phyloP scores from a whole-genome alignment of 768 basidiomycete genomes.

The Rhizopogon vinicolor region DNA sequence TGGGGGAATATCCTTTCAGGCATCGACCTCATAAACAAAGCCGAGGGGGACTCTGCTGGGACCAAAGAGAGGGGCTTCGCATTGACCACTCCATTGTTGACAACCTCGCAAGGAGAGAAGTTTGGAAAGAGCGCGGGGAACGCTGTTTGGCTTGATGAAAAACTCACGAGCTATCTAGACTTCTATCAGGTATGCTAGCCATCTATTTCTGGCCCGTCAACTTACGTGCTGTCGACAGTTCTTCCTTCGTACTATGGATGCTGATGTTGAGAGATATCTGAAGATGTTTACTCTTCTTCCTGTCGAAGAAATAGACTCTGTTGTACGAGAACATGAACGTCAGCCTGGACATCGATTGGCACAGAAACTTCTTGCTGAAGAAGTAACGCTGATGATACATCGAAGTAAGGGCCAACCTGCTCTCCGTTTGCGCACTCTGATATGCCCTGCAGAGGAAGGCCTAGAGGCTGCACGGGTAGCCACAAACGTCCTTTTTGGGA shows the following conservation, averaged over 20 bases:
- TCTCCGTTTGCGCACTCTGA: not conserved
- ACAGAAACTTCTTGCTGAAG: constrained; percentile 48
- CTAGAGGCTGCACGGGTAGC: constrained; percentile 38
- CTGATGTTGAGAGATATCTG: constrained; percentile 75
- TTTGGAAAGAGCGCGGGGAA: constrained; percentile 98
- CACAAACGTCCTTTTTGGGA: constrained; percentile 41
- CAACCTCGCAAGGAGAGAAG: constrained; percentile 86
- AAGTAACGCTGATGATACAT: constrained; percentile 58
- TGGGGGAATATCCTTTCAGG: constrained; percentile 98
- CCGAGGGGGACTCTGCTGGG: constrained; percentile 9
- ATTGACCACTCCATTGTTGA: constrained; percentile 90
- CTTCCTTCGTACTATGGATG: constrained; percentile 79
- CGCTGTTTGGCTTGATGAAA: constrained; percentile 83
- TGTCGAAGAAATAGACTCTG: constrained; percentile 46
- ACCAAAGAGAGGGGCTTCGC: constrained; percentile 55
- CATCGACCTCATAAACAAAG: constrained; percentile 78
- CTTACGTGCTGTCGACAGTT: constrained; percentile 50
- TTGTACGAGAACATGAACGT: constrained; percentile 60
- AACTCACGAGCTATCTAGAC: constrained; percentile 81
- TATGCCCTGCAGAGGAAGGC: constrained; percentile 28
- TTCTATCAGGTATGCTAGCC: constrained; percentile 80
- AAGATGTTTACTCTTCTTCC: constrained; percentile 80
- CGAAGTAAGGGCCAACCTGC: constrained; percentile 34
- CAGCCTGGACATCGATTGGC: constrained; percentile 39
- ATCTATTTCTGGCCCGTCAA: not conserved